A percentile compares a stretch with the other conserved stretches of the same genome.
phyloP scores from a whole-genome alignment of 2,329 filamentous ascomycete species.

The Amesomyces nigricolor region DNA sequence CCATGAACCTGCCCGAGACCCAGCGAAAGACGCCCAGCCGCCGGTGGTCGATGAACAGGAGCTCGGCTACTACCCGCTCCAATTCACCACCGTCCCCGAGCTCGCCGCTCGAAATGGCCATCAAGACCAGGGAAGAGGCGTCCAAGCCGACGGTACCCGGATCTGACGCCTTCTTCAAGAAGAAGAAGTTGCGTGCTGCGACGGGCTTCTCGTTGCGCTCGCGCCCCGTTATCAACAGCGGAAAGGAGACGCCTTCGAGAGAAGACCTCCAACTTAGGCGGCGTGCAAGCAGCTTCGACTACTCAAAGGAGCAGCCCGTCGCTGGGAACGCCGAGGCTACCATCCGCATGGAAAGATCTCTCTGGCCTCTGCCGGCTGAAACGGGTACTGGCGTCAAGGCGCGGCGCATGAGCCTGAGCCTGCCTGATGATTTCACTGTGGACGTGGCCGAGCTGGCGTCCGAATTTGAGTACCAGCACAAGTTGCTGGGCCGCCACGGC shows the following conservation, averaged over 20 bases:
- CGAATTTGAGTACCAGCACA: slow-evolving; percentile 66
- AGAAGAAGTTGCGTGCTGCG: slow-evolving; percentile 44
- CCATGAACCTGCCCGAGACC: slow-evolving; percentile 28
- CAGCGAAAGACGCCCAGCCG: slow-evolving; percentile 31
- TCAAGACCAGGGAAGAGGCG: slow-evolving; percentile 24
- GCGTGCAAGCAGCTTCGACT: slow-evolving; percentile 48
- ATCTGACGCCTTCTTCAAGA: slow-evolving; percentile 42
- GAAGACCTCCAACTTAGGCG: slow-evolving; percentile 26
- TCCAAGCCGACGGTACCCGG: slow-evolving; percentile 34
- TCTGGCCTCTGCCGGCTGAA: slow-evolving; percentile 59
- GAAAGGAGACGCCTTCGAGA: slow-evolving; percentile 6
- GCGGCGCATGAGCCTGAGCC: slow-evolving; percentile 66
- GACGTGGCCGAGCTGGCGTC: slow-evolving; percentile 62
- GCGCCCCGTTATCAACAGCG: slow-evolving; percentile 32
- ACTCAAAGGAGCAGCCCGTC: slow-evolving; percentile 27
- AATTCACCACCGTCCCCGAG: slow-evolving; percentile 48
- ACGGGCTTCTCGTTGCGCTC: slow-evolving; percentile 47
- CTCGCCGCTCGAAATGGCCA: slow-evolving; percentile 40
- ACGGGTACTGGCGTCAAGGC: slow-evolving; percentile 72
- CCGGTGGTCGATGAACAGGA: slow-evolving; percentile 43
- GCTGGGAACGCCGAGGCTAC: slow-evolving; percentile 22
- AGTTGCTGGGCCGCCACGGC: slow-evolving; percentile 65
- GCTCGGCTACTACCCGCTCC: slow-evolving; percentile 42
- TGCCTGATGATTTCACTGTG: slow-evolving; percentile 69
- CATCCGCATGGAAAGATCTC: slow-evolving; percentile 40